phyloP scores from a whole-genome alignment of 768 basidiomycete species.

The Dacryopinax primogenitus region DNA sequence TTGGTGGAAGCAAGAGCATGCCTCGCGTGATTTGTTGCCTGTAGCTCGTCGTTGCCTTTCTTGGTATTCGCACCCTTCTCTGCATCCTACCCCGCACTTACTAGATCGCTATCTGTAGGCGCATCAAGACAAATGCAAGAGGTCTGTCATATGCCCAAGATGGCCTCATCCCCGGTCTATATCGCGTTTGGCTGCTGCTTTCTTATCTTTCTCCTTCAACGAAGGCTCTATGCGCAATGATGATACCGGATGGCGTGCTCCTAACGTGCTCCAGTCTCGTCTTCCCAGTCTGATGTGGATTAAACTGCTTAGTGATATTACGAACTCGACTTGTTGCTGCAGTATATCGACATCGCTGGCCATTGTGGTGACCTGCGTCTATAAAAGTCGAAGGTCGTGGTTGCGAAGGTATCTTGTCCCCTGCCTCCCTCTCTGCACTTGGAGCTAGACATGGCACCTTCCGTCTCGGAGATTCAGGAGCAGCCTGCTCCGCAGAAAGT shows the following conservation, averaged over 20 bases:
- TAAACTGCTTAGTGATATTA: neutral
- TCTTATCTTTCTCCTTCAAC: neutral
- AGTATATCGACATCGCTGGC: neutral
- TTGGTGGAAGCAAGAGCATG: neutral
- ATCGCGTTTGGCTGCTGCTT: neutral
- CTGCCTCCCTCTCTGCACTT: neutral
- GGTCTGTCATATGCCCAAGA: too few species aligned
- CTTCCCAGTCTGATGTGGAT: neutral
- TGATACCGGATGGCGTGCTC: constrained; percentile 7
- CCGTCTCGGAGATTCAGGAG: constrained; percentile 9
- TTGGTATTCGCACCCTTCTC: neutral
- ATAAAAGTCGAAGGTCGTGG: neutral
- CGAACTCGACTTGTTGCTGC: neutral
- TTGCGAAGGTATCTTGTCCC: neutral
- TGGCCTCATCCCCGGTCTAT: constrained; percentile 1
- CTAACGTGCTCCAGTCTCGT: neutral
- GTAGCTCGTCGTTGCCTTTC: too few species aligned
- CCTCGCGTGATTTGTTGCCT: too few species aligned
- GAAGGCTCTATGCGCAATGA: neutral
- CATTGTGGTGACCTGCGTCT: neutral
- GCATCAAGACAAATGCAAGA: too few species aligned
- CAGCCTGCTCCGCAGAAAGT: neutral
- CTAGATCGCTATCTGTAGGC: neutral
- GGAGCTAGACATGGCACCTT: neutral
- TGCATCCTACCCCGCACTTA: neutral